A percentile compares a stretch with the other conserved stretches of the same genome.
Conservation (phyloP, 2,329 filamentous ascomycete species). For the Albophoma yamanashiensis region DNA sequence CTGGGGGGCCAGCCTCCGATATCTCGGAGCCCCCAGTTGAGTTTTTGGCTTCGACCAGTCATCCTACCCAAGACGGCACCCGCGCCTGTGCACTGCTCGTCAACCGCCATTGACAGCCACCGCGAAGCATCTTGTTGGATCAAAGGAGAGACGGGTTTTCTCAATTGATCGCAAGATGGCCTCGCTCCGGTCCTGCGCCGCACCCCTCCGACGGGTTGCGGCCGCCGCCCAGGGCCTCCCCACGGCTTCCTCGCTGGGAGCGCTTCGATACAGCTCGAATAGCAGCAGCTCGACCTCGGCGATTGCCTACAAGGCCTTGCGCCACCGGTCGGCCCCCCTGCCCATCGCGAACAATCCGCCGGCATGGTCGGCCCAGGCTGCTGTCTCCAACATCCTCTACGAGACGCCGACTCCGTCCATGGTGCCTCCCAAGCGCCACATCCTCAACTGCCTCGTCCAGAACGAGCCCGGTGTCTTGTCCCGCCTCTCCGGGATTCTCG, state of each 20-base stretch:
- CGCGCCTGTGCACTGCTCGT: background rate
- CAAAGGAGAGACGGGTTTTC: background rate
- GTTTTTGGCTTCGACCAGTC: constrained; percentile 1
- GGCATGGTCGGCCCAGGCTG: constrained; percentile 82
- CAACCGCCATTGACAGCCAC: constrained; percentile 1
- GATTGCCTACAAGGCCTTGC: constrained; percentile 93
- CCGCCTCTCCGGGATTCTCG: constrained; percentile 90
- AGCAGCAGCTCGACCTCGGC: constrained; percentile 75
- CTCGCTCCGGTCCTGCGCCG: constrained; percentile 30
- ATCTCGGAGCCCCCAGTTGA: constrained; percentile 8
- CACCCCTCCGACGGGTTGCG: constrained; percentile 26
- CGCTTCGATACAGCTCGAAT: constrained; percentile 26
- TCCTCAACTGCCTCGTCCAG: constrained; percentile 97
- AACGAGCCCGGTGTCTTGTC: constrained; percentile 98
- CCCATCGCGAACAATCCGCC: constrained; percentile 68
- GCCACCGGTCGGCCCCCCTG: constrained; percentile 77
- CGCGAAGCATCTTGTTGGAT: background rate
- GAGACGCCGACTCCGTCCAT: constrained; percentile 82
- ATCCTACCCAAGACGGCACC: background rate
- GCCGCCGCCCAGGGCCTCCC: constrained; percentile 17
- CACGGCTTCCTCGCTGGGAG: constrained; percentile 12
- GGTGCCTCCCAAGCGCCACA: constrained; percentile 81
- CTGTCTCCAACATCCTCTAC: constrained; percentile 97
- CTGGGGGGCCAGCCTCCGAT: constrained; percentile 6
- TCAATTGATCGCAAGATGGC: constrained; percentile 25